A percentile compares a stretch with the other conserved stretches of the same genome.
Conservation (phyloP, 2,329 filamentous ascomycete species). For the Ceratocystis lukuohia region DNA sequence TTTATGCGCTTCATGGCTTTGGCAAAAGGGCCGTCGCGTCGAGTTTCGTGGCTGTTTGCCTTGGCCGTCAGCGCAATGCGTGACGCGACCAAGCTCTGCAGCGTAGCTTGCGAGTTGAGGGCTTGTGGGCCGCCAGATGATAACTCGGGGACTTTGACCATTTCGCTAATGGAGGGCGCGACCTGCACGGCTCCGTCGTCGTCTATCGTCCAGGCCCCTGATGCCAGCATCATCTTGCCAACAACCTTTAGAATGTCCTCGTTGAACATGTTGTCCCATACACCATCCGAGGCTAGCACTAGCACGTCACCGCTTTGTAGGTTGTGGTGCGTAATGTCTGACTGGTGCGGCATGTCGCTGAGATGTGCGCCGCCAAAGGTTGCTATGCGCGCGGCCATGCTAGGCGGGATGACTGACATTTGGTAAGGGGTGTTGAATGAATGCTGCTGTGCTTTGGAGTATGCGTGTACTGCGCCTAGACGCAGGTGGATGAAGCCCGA, state of each 20-base stretch:
- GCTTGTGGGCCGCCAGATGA: constrained; percentile 20
- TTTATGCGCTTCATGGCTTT: constrained; percentile 84
- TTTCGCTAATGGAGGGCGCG: constrained; percentile 40
- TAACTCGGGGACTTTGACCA: constrained; percentile 30
- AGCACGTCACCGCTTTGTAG: constrained; percentile 85
- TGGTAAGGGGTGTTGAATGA: constrained; percentile 97
- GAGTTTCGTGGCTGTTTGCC: constrained; percentile 65
- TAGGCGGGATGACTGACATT: constrained; percentile 72
- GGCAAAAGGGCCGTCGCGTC: constrained; percentile 81
- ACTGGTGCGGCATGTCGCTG: constrained; percentile 71
- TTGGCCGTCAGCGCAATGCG: constrained; percentile 75
- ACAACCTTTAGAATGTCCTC: constrained; percentile 76
- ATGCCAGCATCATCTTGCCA: constrained; percentile 58
- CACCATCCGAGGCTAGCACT: constrained; percentile 86
- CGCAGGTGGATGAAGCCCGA: constrained; percentile 84
- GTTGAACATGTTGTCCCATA: constrained; percentile 90
- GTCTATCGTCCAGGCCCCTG: constrained; percentile 58
- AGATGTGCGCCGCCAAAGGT: constrained; percentile 74
- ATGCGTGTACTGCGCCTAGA: constrained; percentile 70
- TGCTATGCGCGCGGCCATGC: constrained; percentile 63
- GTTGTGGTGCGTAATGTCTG: constrained; percentile 60
- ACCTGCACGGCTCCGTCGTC: constrained; percentile 49
- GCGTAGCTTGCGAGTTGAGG: constrained; percentile 30
- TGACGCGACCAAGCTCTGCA: constrained; percentile 67
- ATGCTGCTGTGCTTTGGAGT: constrained; percentile 80